Percentiles rank a stretch among this genome's conserved stretches.
phyloP scores from a whole-genome alignment of 257 asterid species.

The Knoxia roxburghii region DNA sequence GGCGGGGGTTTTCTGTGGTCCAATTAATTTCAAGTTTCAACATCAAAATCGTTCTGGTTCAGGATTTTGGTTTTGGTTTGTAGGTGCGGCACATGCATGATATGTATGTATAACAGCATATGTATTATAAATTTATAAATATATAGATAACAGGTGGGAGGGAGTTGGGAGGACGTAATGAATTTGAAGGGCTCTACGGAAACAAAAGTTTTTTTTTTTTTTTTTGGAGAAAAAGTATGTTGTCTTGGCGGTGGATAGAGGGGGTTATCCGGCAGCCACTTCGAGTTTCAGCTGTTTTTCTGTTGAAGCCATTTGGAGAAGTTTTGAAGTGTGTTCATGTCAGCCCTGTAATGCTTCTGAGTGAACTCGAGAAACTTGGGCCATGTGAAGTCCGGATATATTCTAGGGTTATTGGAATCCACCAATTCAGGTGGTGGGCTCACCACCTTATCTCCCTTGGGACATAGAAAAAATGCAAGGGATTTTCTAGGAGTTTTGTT shows the following conservation, averaged over 20 bases:
- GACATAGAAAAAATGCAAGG: slow-evolving; percentile 86
- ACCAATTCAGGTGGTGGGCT: slow-evolving; percentile 75
- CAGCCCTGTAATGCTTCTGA: slow-evolving; percentile 89
- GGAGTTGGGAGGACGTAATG: too few species aligned
- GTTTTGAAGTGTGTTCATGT: slow-evolving; percentile 67
- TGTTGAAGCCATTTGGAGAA: slow-evolving; percentile 64
- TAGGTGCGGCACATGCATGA: neutral
- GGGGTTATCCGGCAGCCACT: too few species aligned
- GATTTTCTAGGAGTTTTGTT: slow-evolving; percentile 66
- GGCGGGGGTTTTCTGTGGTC: too few species aligned
- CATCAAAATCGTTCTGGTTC: neutral
- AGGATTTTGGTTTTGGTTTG: too few species aligned
- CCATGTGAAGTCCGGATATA: slow-evolving; percentile 84
- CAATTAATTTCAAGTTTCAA: neutral
- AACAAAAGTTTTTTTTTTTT: too few species aligned
- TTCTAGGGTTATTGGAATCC: slow-evolving; percentile 61
- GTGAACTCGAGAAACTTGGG: slow-evolving; percentile 64
- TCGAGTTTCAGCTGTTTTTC: slow-evolving; percentile 16
- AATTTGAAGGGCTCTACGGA: too few species aligned
- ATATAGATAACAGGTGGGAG: too few species aligned
- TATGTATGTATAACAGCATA: neutral
- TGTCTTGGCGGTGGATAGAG: too few species aligned
- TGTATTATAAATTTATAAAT: too few species aligned
- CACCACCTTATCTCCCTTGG: slow-evolving; percentile 76
- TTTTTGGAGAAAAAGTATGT: too few species aligned